A percentile compares a stretch with the other conserved stretches of the same genome.
Conservation (phyloP, 345 rosid species). For the Crucihimalaya himalaica region DNA sequence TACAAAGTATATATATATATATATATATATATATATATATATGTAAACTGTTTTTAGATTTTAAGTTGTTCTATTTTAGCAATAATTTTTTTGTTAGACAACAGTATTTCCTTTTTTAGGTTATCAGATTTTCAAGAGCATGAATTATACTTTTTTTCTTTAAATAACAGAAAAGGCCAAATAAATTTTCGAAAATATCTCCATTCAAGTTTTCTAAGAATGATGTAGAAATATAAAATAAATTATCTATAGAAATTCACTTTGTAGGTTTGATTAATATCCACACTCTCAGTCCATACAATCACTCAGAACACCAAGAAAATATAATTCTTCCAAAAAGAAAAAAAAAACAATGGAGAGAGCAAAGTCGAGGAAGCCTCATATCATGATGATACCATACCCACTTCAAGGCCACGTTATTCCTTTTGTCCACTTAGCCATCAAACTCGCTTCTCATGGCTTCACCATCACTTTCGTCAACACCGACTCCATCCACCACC, state of each 20-base stretch:
- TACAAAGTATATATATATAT: background rate
- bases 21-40: too few species aligned
- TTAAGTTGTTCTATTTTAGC: background rate
- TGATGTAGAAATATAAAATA: background rate
- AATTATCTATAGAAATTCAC: background rate
- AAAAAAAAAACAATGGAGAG: constrained; percentile 21
- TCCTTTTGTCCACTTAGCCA: constrained; percentile 59
- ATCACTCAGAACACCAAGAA: constrained; percentile 17
- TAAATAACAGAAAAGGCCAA: background rate
- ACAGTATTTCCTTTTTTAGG: background rate
- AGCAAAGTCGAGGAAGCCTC: constrained; percentile 39
- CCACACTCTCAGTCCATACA: background rate
- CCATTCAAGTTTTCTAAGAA: background rate
- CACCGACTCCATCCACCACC: constrained; percentile 62
- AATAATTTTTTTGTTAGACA: background rate
- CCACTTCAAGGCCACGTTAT: constrained; percentile 75
- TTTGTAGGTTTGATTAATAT: background rate
- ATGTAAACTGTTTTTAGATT: background rate
- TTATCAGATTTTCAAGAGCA: background rate
- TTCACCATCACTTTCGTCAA: constrained; percentile 70
- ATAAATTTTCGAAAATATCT: background rate
- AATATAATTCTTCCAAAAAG: background rate
- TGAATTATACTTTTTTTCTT: background rate
- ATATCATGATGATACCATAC: constrained; percentile 53
- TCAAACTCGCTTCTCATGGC: constrained; percentile 69